Base-by-base conservation (phyloP, 805 yeast genomes). In the Cyberlindnera maclurae region DNA sequence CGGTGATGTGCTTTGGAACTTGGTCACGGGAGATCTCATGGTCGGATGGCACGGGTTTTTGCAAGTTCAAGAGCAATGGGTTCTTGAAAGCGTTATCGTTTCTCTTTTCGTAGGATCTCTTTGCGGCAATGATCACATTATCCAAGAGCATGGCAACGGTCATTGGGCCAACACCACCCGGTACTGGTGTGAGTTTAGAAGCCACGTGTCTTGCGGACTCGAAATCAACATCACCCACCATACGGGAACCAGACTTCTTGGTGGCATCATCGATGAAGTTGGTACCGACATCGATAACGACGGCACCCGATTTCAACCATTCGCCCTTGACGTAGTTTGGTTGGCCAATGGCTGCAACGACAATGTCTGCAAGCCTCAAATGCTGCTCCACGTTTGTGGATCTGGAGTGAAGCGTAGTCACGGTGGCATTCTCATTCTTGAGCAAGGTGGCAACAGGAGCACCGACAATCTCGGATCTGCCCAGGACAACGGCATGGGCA, bases 111-210 rank as follows among this genome's bases (percentile, higher is more conserved):
- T 60, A 70, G 54, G 71, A 76, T 39, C 73, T 65, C 52, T 81
- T 70, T 15, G 97, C 95, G 37, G 96, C 86, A 47, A 75, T 71
- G 41, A 79, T 68, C 10, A 90, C 90, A 56, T 93, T 90, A 47
- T 82, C 75, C 45, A 89, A 74, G 44, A 90, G 75, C 96, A 89
- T 88, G 30, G 96, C 96, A 34, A 90, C 97, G 20, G 98, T 90
- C 97, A 90, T 90, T 47, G 98, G 98, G 30, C 98, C 98, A 46
- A 90, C 97, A 52, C 97, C 97, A 58, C 97, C 97, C 26, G 98
- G 98, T 40, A 90, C 98, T 13, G 98, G 98, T 5, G 97, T 89
- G 46, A 93, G 74, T 51, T 71, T 75, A 11, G 79, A 64, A 3
- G 89, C 93, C 38, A 70, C 71, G 37, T 67, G 59, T 41, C 70